Base-by-base conservation (phyloP, 768 basidiomycete species). In the Baorangia bicolor region DNA sequence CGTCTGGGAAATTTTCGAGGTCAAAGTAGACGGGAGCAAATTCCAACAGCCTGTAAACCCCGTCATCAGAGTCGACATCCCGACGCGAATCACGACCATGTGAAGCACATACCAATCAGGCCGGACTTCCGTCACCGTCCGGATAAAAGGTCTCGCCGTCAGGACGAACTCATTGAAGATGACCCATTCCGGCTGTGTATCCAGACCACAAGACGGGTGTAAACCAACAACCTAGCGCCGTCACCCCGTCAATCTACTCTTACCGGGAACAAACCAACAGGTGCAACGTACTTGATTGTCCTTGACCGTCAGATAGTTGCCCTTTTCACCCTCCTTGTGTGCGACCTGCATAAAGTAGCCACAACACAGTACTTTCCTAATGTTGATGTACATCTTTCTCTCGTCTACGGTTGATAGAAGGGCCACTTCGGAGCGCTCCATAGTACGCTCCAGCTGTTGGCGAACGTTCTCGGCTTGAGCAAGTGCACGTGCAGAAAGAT, bases 301-400 rank as follows among this genome's bases (percentile, higher is more conserved):
- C 75, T 98, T 98, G 55, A 97, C 86, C 0, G 95, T 99, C 58
- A 88, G 58, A 68, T 99, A 98, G 51, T 80, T 82, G 3, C 87
- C 84, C 72, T 92, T 94, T 69, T 93, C 92, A 4, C 92, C 92
- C 68, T 95, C 94, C 70, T 92, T 91, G 72, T 97, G 94, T 8
- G 95, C 97, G 13, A 93, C 85, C 69, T 98, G 96, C 96, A 97
- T 98, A 75, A 98, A 99, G 80, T 92, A 99, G 2, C 95, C 97
- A 62, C 88, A 90, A 5, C 91, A 88, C 21, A 98, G 78, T 0
- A 89, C 88, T 72, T 87, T 86, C 27, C 93, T 83, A 53, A 98
- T 86, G 61, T 87, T 87, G 50, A 75, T 59, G 70, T 83, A 88
- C 59, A 88, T 81, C 67, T 87, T 90, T 65, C 78, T 79, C 63